Evolutionary conservation across 371 early-diverging fungal species (phyloP).

Genomic region (Mortierella sp.): DNA sequence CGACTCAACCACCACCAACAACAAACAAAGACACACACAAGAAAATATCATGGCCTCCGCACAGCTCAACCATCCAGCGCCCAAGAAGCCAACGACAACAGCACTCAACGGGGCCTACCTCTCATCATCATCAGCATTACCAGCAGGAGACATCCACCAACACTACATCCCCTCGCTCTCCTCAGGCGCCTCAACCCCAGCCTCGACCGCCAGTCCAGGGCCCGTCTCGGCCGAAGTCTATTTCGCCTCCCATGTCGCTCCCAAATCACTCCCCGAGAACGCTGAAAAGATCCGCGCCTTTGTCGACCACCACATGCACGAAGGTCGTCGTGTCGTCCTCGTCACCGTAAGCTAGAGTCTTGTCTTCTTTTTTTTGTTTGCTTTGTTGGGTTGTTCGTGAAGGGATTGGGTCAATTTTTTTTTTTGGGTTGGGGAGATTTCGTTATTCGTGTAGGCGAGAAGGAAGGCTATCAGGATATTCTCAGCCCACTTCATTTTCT

Average conservation of each 20-base stretch:
- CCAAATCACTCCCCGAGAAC: constrained; percentile 76
- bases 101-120: constrained; percentile 20
- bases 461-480: no score
- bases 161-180: constrained; percentile 17
- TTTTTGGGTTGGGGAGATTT: background rate
- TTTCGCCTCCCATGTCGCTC: constrained; percentile 83
- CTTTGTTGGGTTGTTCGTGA: background rate
- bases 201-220: constrained; percentile 42
- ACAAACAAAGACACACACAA: background rate
- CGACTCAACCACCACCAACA: background rate
- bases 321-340: constrained; percentile 78
- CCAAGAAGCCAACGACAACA: constrained; percentile 24
- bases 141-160: background rate
- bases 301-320: constrained; percentile 71
- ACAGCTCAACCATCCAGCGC: constrained; percentile 32
- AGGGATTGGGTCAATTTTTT: no score
- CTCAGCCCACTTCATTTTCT: no score
- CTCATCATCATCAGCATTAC: background rate
- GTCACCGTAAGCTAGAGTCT: constrained; percentile 79
- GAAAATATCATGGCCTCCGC: constrained; percentile 4
- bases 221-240: constrained; percentile 65
- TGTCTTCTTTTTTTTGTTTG: background rate
- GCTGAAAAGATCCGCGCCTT: constrained; percentile 76
- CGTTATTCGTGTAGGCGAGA: no score
- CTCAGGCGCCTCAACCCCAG: constrained; percentile 37